Percentiles rank a stretch among this genome's conserved stretches.
Evolutionary conservation across 108 stramenopile genomes (phyloP).

Genomic region (Pseudonitzschia pungens): DNA sequence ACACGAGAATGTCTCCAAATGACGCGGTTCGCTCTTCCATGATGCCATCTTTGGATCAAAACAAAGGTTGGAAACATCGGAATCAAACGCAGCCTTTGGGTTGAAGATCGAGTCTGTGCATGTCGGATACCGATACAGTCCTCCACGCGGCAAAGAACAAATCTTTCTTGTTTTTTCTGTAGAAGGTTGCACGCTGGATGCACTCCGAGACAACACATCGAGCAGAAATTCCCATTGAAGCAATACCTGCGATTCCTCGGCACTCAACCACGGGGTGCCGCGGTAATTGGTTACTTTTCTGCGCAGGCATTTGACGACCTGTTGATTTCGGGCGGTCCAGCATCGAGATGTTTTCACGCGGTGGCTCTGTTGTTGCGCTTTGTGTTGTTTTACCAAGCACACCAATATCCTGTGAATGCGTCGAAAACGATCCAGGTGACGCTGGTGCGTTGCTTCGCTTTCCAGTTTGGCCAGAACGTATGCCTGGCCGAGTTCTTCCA

Average conservation of each 20-base stretch:
- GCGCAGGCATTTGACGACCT: conserved; percentile 17
- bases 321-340: conserved; percentile 28
- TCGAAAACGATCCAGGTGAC: conserved; percentile 15
- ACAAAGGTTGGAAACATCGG: not conserved
- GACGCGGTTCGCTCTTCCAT: conserved; percentile 50
- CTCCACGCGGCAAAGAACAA: conserved; percentile 4
- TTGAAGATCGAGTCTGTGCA: conserved; percentile 49
- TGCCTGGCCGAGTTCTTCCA: conserved; percentile 57
- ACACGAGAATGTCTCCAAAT: conserved; percentile 49
- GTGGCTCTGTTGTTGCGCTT: not conserved
- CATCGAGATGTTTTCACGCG: not conserved
- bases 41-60: conserved; percentile 2
- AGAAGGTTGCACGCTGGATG: not conserved
- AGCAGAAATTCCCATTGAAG: conserved; percentile 28
- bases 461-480: conserved; percentile 47
- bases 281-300: conserved; percentile 32
- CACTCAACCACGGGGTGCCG: conserved; percentile 33
- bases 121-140: conserved; percentile 39
- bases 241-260: conserved; percentile 17
- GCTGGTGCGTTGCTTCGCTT: conserved; percentile 25
- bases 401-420: conserved; percentile 3
- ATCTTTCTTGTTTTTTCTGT: not conserved
- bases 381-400: conserved; percentile 4
- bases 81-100: conserved; percentile 3
- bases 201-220: conserved; percentile 16